Base-by-base conservation (phyloP, 2,329 filamentous ascomycete species). In the Hypoxylon sp. region DNA sequence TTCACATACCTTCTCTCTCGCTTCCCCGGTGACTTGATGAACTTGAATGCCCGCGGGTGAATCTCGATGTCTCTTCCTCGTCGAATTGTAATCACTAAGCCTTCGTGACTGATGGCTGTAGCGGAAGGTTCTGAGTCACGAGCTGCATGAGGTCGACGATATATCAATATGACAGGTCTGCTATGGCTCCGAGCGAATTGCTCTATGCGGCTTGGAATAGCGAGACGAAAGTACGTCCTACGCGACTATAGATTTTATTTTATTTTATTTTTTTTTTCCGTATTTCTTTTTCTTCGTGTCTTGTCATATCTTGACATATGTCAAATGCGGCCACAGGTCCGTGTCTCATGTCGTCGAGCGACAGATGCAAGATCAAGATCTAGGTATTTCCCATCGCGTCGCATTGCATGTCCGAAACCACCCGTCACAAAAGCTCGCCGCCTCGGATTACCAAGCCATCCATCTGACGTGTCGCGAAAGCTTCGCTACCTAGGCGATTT, bases 311-410 rank as follows among this genome's bases (percentile, higher is more conserved):
- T 24, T 31, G 21, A 41, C 29, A 53, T n/a, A 38, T 45, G 31
- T 40, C 23, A n/a, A 27, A 57, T 60, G 45, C 52, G 38, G 45
- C 27, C 20, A 48, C 21, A 54, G 21, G 29, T 49, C 27, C 35
- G 41, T 54, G 55, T 62, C 60, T 62, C 56, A 60, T 54, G 50
- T 54, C 41, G 51, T n/a, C 33, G 31, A 35, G 48, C 43, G 15
- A 51, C 33, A 37, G n/a, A 58, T 62, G 58, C 55, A 58, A 58
- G 58, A 62, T 62, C 50, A 62, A 58, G 58, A 62, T 62, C 55
- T 48, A n/a, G n/a, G n/a, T n/a, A 55, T 54, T 47, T 38, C 54
- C 24, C 55, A 48, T 58, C 38, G 24, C 48, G 17, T 48, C 51
- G 24, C 55, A 41, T 55, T 45, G 37, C 48, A 17, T 49, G n/a